phyloP scores from a whole-genome alignment of 768 basidiomycete species.

The Xerocomellus dryophilus region DNA sequence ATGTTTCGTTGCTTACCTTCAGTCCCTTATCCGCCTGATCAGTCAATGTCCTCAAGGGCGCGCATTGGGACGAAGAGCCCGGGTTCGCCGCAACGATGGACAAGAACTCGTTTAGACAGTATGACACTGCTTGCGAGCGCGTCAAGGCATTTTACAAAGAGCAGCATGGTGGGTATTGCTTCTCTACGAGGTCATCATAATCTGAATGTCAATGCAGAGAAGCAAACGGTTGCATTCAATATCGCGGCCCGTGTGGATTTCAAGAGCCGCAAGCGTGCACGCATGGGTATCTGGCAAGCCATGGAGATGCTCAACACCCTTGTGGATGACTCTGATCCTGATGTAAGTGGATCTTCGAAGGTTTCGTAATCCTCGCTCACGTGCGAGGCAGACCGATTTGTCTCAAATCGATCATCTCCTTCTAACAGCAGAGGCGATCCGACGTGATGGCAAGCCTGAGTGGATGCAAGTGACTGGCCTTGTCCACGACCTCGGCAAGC shows the following conservation, averaged over 20 bases:
- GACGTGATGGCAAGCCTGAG: conserved; percentile 81
- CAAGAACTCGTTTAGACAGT: conserved; percentile 68
- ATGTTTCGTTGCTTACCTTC: background rate
- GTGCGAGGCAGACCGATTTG: conserved; percentile 52
- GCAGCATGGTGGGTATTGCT: conserved; percentile 57
- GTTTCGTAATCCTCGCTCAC: conserved; percentile 8
- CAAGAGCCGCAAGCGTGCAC: conserved; percentile 59
- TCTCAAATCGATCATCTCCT: conserved; percentile 90
- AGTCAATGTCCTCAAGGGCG: conserved; percentile 72
- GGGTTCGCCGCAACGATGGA: conserved; percentile 58
- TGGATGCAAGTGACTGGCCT: conserved; percentile 92
- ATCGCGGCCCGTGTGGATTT: conserved; percentile 73
- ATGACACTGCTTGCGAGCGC: conserved; percentile 71
- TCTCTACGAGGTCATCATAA: background rate
- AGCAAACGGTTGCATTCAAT: conserved; percentile 86
- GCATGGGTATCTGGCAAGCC: conserved; percentile 86
- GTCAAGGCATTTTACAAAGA: conserved; percentile 77
- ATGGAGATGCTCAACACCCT: conserved; percentile 86
- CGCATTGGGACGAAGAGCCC: conserved; percentile 55
- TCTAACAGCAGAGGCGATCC: conserved; percentile 89
- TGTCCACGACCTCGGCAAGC: conserved; percentile 87
- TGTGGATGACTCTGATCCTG: conserved; percentile 89
- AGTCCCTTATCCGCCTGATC: background rate
- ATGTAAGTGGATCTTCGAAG: conserved; percentile 40
- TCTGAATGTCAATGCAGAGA: conserved; percentile 46